A percentile compares a stretch with the other conserved stretches of the same genome.
Evolutionary conservation across 1,139 yeast genomes (phyloP).

Genomic region (Yamadazyma sp.): DNA sequence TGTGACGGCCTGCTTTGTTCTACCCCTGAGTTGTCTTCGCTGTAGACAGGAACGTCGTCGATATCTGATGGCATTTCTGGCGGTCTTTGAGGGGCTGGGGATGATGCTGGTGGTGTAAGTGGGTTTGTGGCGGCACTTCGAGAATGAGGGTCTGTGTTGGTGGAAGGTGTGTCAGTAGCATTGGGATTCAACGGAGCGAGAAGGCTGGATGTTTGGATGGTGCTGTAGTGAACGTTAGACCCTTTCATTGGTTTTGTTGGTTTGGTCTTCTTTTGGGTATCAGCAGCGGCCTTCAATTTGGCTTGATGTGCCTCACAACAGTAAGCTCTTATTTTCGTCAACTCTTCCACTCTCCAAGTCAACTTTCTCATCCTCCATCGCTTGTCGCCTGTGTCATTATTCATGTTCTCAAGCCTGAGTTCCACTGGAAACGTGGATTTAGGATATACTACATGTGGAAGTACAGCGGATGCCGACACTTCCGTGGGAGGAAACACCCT

Average conservation of each 20-base stretch:
- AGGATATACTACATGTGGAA: slow-evolving; percentile 90
- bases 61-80: slow-evolving; percentile 10
- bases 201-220: slow-evolving; percentile 33
- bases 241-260: slow-evolving; percentile 9
- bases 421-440: slow-evolving; percentile 83
- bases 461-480: slow-evolving; percentile 78
- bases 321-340: slow-evolving; percentile 56
- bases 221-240: slow-evolving; percentile 36
- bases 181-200: slow-evolving; percentile 16
- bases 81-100: slow-evolving; percentile 4
- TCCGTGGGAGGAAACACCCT: slow-evolving; percentile 96
- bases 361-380: slow-evolving; percentile 94
- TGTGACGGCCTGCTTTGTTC: slow-evolving; percentile 25
- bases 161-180: slow-evolving; percentile 4
- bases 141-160: slow-evolving; percentile 3
- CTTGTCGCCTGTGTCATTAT: slow-evolving; percentile 48
- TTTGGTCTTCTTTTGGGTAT: slow-evolving; percentile 31
- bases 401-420: slow-evolving; percentile 76
- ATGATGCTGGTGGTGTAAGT: slow-evolving; percentile 8
- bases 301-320: slow-evolving; percentile 56
- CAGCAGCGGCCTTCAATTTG: slow-evolving; percentile 50
- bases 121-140: slow-evolving; percentile 10
- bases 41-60: slow-evolving; percentile 15
- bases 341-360: slow-evolving; percentile 89
- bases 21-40: slow-evolving; percentile 15